Percentiles rank a stretch among this genome's conserved stretches.
Conservation (phyloP, 2,329 filamentous ascomycete species). For the Coniella vitis region DNA sequence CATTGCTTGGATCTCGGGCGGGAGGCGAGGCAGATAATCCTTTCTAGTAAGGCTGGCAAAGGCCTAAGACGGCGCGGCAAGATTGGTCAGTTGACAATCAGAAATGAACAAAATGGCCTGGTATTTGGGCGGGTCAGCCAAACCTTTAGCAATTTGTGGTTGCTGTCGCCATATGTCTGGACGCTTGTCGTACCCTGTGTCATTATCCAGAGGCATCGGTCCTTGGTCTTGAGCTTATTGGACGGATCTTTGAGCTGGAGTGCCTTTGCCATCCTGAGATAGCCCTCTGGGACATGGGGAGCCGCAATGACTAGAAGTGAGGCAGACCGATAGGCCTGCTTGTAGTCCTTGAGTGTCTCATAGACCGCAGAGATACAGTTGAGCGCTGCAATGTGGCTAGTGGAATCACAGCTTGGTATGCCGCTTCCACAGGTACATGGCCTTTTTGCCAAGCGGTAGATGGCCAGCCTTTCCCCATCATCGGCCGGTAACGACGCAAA, state of each 20-base stretch:
- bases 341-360: neutral
- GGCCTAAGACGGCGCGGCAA: neutral
- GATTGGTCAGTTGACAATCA: neutral
- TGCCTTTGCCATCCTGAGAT: constrained; percentile 12
- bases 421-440: constrained; percentile 12
- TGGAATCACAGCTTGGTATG: neutral
- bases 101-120: neutral
- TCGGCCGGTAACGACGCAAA: neutral
- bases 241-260: neutral
- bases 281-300: constrained; percentile 12
- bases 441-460: constrained; percentile 9
- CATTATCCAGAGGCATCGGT: constrained; percentile 8
- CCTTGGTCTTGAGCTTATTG: neutral
- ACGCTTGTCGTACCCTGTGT: constrained; percentile 7
- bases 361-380: neutral
- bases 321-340: constrained; percentile 5
- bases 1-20: constrained; percentile 1
- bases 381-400: constrained; percentile 4
- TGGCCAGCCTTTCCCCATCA: neutral
- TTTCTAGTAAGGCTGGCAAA: constrained; percentile 2
- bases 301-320: constrained; percentile 8
- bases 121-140: neutral
- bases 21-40: constrained; percentile 4
- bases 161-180: constrained; percentile 1
- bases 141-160: constrained; percentile 8